Evolutionary conservation across 108 stramenopile genomes (phyloP).

Genomic region (Nannochloropsis granulata): DNA sequence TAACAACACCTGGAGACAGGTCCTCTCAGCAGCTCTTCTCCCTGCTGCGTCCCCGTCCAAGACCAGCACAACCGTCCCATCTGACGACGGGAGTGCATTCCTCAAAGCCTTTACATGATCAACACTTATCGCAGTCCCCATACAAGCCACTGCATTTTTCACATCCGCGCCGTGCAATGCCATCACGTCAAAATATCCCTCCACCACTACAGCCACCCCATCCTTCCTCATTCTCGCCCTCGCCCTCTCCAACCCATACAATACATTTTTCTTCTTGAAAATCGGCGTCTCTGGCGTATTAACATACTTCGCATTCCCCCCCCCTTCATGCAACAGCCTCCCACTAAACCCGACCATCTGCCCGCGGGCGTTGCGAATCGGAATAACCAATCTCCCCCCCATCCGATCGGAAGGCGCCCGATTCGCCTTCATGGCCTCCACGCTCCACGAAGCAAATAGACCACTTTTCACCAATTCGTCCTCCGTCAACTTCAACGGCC

Average conservation of each 20-base stretch:
- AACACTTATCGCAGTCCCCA: slow-evolving; percentile 66
- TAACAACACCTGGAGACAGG: slow-evolving; percentile 46
- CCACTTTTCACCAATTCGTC: slow-evolving; percentile 68
- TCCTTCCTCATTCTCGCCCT: slow-evolving; percentile 14
- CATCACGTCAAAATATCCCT: slow-evolving; percentile 87
- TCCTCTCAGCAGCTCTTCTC: slow-evolving; percentile 50
- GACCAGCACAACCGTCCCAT: slow-evolving; percentile 50
- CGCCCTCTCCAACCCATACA: slow-evolving; percentile 62
- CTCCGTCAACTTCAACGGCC: slow-evolving; percentile 46
- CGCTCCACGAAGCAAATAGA: slow-evolving; percentile 21
- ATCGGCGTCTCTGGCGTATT: slow-evolving; percentile 72
- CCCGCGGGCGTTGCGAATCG: slow-evolving; percentile 24
- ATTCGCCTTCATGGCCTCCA: background rate
- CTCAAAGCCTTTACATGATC: slow-evolving; percentile 51
- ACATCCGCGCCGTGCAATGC: slow-evolving; percentile 59
- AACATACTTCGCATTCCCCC: slow-evolving; percentile 57
- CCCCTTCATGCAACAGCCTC: slow-evolving; percentile 6
- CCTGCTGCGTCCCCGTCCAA: slow-evolving; percentile 79
- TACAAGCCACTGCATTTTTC: slow-evolving; percentile 55
- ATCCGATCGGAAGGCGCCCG: slow-evolving; percentile 10
- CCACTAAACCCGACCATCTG: slow-evolving; percentile 26
- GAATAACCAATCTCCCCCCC: slow-evolving; percentile 24
- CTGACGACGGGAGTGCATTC: slow-evolving; percentile 30
- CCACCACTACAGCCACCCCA: slow-evolving; percentile 51
- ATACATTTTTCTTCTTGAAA: slow-evolving; percentile 57